These are phyloP conservation scores for Metschnikowia kunwiensis DNA, from an alignment of 805 yeast species.

Conservation along the genomic window DNA sequence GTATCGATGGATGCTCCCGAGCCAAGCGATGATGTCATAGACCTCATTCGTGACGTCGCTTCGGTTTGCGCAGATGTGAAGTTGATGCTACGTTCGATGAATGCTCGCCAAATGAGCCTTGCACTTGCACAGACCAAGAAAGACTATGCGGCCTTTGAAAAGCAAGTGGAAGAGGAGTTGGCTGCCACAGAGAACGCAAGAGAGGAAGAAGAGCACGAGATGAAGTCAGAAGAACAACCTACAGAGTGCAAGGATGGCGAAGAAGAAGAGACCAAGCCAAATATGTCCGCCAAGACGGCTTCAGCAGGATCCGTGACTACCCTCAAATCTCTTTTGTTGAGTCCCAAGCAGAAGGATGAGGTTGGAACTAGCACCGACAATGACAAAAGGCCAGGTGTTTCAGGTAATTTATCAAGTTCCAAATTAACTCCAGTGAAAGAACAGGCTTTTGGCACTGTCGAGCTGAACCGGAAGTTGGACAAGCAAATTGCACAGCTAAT, in stretches of 20 bases:
- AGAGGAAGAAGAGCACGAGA: constrained; percentile 13
- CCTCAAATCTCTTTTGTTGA: constrained; percentile 8
- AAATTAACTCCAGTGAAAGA: constrained; percentile 32
- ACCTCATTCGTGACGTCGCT: constrained; percentile 59
- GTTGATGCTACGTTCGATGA: constrained; percentile 54
- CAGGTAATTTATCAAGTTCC: constrained; percentile 1
- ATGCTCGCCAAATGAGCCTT: constrained; percentile 49
- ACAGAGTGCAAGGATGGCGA: constrained; percentile 17
- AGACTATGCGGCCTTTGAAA: constrained; percentile 16
- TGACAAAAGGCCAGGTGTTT: neutral
- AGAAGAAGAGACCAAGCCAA: constrained; percentile 24
- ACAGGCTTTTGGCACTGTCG: constrained; percentile 18
- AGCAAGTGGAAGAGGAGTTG: constrained; percentile 13
- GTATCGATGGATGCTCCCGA: constrained; percentile 54
- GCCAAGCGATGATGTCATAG: constrained; percentile 54
- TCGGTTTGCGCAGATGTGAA: constrained; percentile 62
- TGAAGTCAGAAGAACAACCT: constrained; percentile 24
- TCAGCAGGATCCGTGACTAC: constrained; percentile 12
- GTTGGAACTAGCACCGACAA: neutral
- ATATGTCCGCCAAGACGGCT: constrained; percentile 1
- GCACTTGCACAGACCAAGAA: constrained; percentile 28
- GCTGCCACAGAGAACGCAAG: constrained; percentile 26
- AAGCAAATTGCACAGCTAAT: constrained; percentile 31
- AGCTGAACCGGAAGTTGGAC: constrained; percentile 29
- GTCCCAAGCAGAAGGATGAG: constrained; percentile 4